Percentiles rank a stretch among this genome's conserved stretches.
These are phyloP conservation scores for Exophiala alcalophila DNA, from an alignment of 2,329 filamentous ascomycete genomes.

Conservation along the genomic window DNA sequence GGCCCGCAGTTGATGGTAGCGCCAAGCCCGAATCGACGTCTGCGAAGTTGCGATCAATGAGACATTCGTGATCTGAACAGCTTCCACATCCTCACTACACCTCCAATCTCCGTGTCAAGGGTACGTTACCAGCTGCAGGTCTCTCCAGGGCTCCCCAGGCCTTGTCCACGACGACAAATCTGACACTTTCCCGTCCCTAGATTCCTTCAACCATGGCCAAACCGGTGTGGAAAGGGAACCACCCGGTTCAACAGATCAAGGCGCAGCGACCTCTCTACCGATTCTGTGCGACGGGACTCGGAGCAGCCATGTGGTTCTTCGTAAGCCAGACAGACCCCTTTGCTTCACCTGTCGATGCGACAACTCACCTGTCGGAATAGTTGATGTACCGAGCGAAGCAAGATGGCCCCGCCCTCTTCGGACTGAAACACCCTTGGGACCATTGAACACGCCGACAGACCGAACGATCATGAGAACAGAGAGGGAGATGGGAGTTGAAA, in stretches of 20 bases:
- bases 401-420: constrained; percentile 85
- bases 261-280: constrained; percentile 70
- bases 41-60: no score
- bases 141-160: no score
- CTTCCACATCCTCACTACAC: no score
- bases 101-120: no score
- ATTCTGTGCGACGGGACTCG: constrained; percentile 79
- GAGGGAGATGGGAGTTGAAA: no score
- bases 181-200: no score
- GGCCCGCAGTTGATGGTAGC: no score
- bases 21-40: no score
- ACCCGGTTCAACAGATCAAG: constrained; percentile 50
- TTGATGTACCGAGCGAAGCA: constrained; percentile 96
- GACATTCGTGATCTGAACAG: no score
- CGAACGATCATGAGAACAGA: not conserved
- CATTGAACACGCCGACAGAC: constrained; percentile 55
- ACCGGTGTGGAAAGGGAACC: constrained; percentile 29
- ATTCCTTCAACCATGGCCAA: constrained; percentile 27
- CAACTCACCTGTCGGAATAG: constrained; percentile 45
- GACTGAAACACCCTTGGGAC: constrained; percentile 96
- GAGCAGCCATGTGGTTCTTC: constrained; percentile 99
- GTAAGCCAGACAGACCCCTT: no score
- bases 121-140: no score
- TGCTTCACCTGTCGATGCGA: constrained; percentile 4
- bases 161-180: no score